Base-by-base conservation (phyloP, 2,329 filamentous ascomycete genomes). In the Ustulina deusta region DNA sequence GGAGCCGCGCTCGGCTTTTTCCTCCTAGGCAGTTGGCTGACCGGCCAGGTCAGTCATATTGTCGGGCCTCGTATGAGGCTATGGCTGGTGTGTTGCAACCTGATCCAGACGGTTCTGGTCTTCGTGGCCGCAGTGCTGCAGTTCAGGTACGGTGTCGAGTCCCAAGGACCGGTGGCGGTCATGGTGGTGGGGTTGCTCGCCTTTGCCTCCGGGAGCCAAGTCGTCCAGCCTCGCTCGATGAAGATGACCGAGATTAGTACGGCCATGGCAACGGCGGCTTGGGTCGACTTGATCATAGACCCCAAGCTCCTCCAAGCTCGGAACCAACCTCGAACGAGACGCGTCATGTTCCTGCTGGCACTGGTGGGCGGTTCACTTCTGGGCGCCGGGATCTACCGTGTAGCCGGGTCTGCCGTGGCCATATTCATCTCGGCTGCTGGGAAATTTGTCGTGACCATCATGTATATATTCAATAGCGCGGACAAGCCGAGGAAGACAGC, bases 221-320 rank as follows among this genome's bases (percentile, higher is more conserved):
- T 90, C 0, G 87, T 88, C 2, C 83, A 87, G 78, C 83, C 83
- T 2, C 81, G 87, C 27, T 82, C 83, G 44, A 74, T 90, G 63
- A 78, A 81, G 52, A 84, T 89, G 78, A 85, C 85, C 0, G 88
- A 90, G 75, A 89, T 90, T 72, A 88, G 83, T 65, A 90, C 88
- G 0, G 87, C 88, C 29, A 90, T 90, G 87, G 87, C 87, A 0
- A 90, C 88, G 5, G 87, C 88, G 0, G 87, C 88, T 1, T 90
- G 86, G 83, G 80, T 90, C 1, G 87, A 90, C 72, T 74, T 89
- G 62, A 75, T 88, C 59, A 85, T 89, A 61, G 88, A 90, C 74
- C 81, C 81, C 34, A 79, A 79, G 6, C 77, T 90, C 56, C 81
- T 87, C 20, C 76, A 74, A 4, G 9, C 76, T 9, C 72, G 79